A percentile compares a stretch with the other conserved stretches of the same genome.
Conservation (phyloP, 352 stramenopile genomes). For the Pseudoperonospora humuli region DNA sequence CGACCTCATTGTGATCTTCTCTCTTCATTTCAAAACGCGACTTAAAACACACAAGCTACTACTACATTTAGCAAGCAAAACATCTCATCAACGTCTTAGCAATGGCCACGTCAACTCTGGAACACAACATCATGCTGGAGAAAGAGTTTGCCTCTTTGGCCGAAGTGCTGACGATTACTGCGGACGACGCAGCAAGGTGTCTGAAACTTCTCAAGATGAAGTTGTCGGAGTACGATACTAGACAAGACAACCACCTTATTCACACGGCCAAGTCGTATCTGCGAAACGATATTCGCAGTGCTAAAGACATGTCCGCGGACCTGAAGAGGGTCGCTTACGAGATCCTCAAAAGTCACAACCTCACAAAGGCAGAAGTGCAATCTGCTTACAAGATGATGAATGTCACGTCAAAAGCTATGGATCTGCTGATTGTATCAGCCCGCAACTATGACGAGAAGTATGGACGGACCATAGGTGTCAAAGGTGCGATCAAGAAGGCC, state of each 20-base stretch:
- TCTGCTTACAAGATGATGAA: slow-evolving; percentile 12
- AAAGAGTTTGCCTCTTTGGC: slow-evolving; percentile 15
- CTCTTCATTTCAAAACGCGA: slow-evolving; percentile 13
- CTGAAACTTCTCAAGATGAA: slow-evolving; percentile 19
- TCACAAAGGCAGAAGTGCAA: slow-evolving; percentile 6
- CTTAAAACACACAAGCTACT: slow-evolving; percentile 2
- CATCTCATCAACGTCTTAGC: background rate
- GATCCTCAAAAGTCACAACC: slow-evolving; percentile 11
- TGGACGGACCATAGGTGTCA: slow-evolving; percentile 5
- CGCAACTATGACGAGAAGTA: slow-evolving; percentile 18
- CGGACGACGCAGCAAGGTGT: slow-evolving; percentile 10
- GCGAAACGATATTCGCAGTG: slow-evolving; percentile 16
- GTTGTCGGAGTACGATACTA: slow-evolving; percentile 15
- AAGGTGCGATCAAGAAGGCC: slow-evolving; percentile 8
- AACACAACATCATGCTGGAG: background rate
- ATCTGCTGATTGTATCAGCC: slow-evolving; percentile 7
- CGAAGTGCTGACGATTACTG: slow-evolving; percentile 10
- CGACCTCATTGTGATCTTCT: background rate
- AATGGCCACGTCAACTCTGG: background rate
- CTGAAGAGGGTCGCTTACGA: slow-evolving; percentile 13
- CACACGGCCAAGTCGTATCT: slow-evolving; percentile 16
- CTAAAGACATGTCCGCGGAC: slow-evolving; percentile 15
- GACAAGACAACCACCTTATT: slow-evolving; percentile 8
- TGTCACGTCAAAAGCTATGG: slow-evolving; percentile 8
- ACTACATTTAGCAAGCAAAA: too few species aligned